Conservation (phyloP, 1,284 basidiomycete genomes). For the Puccinia coronata region DNA sequence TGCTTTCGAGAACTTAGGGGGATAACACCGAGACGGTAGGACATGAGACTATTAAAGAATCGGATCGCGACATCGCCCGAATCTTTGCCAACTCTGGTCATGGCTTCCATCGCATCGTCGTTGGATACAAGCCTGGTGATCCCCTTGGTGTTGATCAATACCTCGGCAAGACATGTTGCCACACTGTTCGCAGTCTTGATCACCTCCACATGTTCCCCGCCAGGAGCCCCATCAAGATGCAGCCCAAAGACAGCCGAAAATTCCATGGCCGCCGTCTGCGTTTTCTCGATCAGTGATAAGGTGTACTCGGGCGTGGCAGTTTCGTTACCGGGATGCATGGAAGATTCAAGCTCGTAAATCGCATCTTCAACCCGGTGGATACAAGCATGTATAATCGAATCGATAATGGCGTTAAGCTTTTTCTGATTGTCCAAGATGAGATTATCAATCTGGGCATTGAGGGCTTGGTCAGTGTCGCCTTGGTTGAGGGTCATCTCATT, state of each 20-base stretch:
- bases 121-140: conserved; percentile 87
- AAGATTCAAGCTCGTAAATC: conserved; percentile 95
- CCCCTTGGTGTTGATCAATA: conserved; percentile 89
- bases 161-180: conserved; percentile 87
- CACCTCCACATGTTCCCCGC: conserved; percentile 94
- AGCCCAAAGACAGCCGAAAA: conserved; percentile 94
- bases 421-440: conserved; percentile 96
- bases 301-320: conserved; percentile 98
- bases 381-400: conserved; percentile 95
- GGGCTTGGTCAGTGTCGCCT: conserved; percentile 80
- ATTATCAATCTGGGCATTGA: conserved; percentile 93
- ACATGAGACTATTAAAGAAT: conserved; percentile 93
- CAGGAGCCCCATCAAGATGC: conserved; percentile 80
- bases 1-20: conserved; percentile 73
- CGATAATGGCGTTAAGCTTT: conserved; percentile 97
- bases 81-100: conserved; percentile 78
- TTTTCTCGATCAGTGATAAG: conserved; percentile 97
- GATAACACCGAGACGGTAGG: conserved; percentile 72
- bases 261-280: conserved; percentile 87
- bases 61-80: conserved; percentile 84
- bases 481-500: conserved; percentile 69
- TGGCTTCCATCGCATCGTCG: conserved; percentile 87
- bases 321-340: conserved; percentile 86
- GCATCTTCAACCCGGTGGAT: conserved; percentile 96
- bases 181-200: conserved; percentile 97